Conservation (phyloP, 106 monocot species). For the Apostasia shenzhenica region DNA sequence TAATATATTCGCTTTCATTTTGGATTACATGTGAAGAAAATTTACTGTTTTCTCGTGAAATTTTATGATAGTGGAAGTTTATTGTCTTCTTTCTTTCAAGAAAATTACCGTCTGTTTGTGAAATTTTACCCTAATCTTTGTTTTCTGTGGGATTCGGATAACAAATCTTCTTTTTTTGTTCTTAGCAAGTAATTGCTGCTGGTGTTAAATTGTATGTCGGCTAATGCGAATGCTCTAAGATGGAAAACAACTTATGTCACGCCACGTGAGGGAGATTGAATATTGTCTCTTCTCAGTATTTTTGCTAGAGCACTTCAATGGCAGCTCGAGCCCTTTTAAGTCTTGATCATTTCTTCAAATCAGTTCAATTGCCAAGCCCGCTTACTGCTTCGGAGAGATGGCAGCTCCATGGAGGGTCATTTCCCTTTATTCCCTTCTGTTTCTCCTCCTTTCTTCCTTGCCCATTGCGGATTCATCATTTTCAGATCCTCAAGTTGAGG, state of each 20-base stretch:
- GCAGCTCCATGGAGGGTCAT: not conserved
- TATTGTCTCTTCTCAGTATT: not conserved
- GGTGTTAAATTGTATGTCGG: not conserved
- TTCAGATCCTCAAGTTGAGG: conserved; percentile 8
- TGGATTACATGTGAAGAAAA: too few species aligned
- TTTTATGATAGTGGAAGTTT: too few species aligned
- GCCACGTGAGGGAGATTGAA: not conserved
- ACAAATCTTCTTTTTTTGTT: not conserved
- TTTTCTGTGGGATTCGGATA: too few species aligned
- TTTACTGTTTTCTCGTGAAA: too few species aligned
- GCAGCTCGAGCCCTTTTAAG: not conserved
- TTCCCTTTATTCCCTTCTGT: not conserved
- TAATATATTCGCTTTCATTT: too few species aligned
- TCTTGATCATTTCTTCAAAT: not conserved
- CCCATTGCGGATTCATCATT: conserved; percentile 1
- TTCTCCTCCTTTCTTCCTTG: conserved; percentile 6
- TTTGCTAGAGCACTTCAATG: not conserved
- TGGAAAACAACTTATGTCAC: not conserved
- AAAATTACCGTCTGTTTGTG: too few species aligned
- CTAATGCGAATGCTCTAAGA: not conserved
- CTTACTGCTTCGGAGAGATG: not conserved
- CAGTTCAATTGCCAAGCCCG: not conserved
- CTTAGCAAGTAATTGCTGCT: not conserved
- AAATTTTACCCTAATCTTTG: too few species aligned
- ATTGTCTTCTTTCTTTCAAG: too few species aligned